These are phyloP conservation scores for Arthrobotrys iridis DNA, from an alignment of 2,329 filamentous ascomycete genomes.

Conservation along the genomic window DNA sequence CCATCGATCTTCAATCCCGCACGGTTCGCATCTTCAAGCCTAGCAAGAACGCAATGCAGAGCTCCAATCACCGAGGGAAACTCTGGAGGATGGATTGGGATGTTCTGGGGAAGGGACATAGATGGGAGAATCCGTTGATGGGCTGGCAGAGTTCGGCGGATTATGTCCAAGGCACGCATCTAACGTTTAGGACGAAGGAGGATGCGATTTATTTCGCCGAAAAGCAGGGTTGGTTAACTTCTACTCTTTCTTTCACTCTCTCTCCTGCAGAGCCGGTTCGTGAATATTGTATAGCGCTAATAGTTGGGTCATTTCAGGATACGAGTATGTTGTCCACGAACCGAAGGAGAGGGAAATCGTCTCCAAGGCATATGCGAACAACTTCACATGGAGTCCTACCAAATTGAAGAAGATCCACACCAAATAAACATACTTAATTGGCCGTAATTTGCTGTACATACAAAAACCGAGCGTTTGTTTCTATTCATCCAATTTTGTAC, in stretches of 20 bases:
- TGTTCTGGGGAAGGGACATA: slow-evolving; percentile 80
- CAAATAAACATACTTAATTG: slow-evolving; percentile 53
- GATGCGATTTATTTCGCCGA: slow-evolving; percentile 94
- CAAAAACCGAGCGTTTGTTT: slow-evolving; percentile 9
- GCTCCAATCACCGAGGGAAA: slow-evolving; percentile 82
- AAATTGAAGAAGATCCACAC: slow-evolving; percentile 58
- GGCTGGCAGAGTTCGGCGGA: slow-evolving; percentile 98
- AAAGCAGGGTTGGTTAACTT: slow-evolving; percentile 74
- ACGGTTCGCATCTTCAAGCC: slow-evolving; percentile 96
- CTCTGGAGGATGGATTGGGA: slow-evolving; percentile 99
- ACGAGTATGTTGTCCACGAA: slow-evolving; percentile 98
- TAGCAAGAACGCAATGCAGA: slow-evolving; percentile 94
- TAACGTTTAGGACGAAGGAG: slow-evolving; percentile 92
- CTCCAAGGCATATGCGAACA: slow-evolving; percentile 96
- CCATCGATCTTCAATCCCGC: slow-evolving; percentile 89
- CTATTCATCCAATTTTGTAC: neutral
- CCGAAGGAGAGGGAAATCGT: slow-evolving; percentile 85
- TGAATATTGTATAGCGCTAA: neutral
- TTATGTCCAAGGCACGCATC: slow-evolving; percentile 89
- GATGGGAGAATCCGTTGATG: slow-evolving; percentile 98
- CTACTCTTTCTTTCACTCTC: neutral
- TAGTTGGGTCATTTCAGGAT: slow-evolving; percentile 64
- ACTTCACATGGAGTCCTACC: slow-evolving; percentile 69
- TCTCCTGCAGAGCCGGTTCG: neutral
- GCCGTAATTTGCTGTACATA: slow-evolving; percentile 29